Evolutionary conservation across 2,329 filamentous ascomycete genomes (phyloP), one percentile per base, ranked within the genome.

Genomic region (Neobulgaria alba): DNA sequence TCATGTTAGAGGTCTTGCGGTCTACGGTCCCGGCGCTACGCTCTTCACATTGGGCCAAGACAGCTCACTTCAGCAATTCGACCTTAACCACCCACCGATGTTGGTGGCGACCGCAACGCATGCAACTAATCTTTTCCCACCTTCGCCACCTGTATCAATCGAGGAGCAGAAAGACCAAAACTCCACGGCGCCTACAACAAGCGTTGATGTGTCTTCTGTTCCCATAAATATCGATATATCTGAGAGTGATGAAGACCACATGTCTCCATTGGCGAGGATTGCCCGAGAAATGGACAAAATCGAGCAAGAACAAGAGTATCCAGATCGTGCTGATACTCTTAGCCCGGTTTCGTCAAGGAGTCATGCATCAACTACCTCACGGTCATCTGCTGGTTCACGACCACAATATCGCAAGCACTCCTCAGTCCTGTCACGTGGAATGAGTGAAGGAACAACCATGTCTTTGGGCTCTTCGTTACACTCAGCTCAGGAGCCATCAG

Each of bases 21-120:
- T 89, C 46, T 94, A 92, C 61, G 92, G 90, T 1, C 83, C 89
- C 1, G 88, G 84, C 5, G 90, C 90, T n/a, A 85, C 77, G 5
- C 72, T 98, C 17, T 98, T 98, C 64, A 95, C 90, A 0, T 67
- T 96, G 14, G 87, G 89, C 1, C 79, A 82, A 30, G 87, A 90
- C 53, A 82, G 90, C 57, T 92, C 86, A 3, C 82, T 94, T 2
- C 90, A 96, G 61, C 92, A 98, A 61, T 96, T 94, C 59, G 89
- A 96, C 59, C 71, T 96, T 32, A 94, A 93, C 55, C 85, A 85
- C 7, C 79, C 82, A 5, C 75, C 85, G 10, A 68, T 79, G 58
- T 77, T 95, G 68, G 85, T 95, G 19, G 81, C 82, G 47, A 89
- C 88, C 58, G 82, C 92, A 10, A 89, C 95, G 55, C 89, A 95